Base-by-base conservation (phyloP, 169 alveolate genomes). In the Cardiosporidium cionae region DNA sequence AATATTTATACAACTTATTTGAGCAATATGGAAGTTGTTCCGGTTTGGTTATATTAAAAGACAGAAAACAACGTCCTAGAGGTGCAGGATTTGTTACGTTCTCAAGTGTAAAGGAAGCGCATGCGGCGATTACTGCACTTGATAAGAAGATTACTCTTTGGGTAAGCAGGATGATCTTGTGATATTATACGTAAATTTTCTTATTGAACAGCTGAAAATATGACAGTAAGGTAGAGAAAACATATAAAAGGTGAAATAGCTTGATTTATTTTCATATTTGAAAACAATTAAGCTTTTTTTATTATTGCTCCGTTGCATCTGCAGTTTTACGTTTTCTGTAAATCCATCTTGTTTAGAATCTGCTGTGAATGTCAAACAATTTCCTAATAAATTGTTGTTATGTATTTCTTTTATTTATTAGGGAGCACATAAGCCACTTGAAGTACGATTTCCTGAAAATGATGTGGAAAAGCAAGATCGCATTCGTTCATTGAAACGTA, bases 1-100 rank as follows among this genome's bases (percentile, higher is more conserved):
- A n/a, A n/a, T n/a, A n/a, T n/a, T n/a, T n/a, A n/a, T n/a, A n/a
- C 22, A 52, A 27, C 16, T 9, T 68, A 27, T 68, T 68, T 28
- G 44, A 52, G 27, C 22, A 27, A 27, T 68, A 32, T 32, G 74
- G 74, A 0, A 52, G 44, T 27, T 68, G 74, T 65, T 68, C 70
- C 33, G 74, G 69, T 9, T 7, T 68, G 65, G 69, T 68, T 2
- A 36, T 68, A 4, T 52, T 68, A 1, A 28, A 52, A 28, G 74
- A 68, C 33, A 5, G 74, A 7, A 36, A 52, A 5, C 74, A 68
- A 28, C 74, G 74, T 1, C 69, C 69, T 7, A 36, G 74, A 3
- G 74, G 74, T 28, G 74, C 74, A 1, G 74, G 74, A 9, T 68
- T 68, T 52, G 74, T 68, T 9, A 68, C 74, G 44, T 68, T 68